Base-by-base conservation (phyloP, 2,329 filamentous ascomycete genomes). In the Pezicula neosporulosa region DNA sequence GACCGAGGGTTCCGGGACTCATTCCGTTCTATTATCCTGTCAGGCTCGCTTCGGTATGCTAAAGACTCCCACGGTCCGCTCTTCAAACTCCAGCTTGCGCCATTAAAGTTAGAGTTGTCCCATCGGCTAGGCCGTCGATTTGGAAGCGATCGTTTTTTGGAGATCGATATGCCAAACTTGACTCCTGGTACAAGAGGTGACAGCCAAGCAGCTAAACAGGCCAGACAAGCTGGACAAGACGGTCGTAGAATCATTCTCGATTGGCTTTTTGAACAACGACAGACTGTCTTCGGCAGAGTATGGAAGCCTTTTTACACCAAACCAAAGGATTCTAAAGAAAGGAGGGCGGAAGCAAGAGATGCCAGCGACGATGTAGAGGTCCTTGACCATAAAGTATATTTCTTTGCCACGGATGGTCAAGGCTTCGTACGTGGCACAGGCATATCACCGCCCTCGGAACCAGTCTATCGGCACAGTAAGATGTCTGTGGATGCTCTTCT, bases 91-190 rank as follows among this genome's bases (percentile, higher is more conserved):
- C 70, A 68, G 5, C 69, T 85, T 9, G 68, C 73, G 2, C 75
- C 78, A 0, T 59, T 83, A 1, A 70, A 66, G 9, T 60, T 82
- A 2, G 77, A 81, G 24, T 60, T 70, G 3, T 69, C 76, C 0
- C 73, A 82, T 61, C 76, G 82, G 2, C 63, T 85, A 0, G 68
- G 69, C 18, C 74, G 82, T 12, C 75, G 75, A 4, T 83, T 83
- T 56, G 81, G 82, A 0, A 65, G 74, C 0, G 81, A 86, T 55
- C 72, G 82, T 0, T 84, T 84, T 43, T 54, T 86, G 1, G 79
- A 85, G 48, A 51, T 86, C 0, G 62, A 73, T 4, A 68, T 84
- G 5, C 81, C 82, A 0, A 70, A 71, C 0, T 68, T 73, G 0
- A 66, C 60, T 1, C n/a, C n/a, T 16, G 27, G 42, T 27, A 10